Base-by-base conservation (phyloP, 208 protist genomes). In the Leishmania mexicana region DNA sequence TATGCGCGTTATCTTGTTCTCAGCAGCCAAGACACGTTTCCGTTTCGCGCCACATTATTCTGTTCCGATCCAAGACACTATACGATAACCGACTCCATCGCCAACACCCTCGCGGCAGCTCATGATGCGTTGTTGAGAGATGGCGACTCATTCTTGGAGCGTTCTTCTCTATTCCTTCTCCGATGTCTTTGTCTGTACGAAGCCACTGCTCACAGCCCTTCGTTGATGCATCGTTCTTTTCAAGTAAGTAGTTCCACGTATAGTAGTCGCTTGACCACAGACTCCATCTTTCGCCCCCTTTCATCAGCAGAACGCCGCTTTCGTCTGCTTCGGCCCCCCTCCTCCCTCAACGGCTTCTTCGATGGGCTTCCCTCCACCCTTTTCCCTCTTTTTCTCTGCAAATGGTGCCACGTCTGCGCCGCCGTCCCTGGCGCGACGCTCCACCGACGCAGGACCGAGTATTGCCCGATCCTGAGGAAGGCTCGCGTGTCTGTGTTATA, bases 241-340 rank as follows among this genome's bases (percentile, higher is more conserved):
- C 21, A 73, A 28, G 68, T 53, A 53, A 73, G 2, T 51, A 47
- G 68, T 17, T 51, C 68, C 68, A 45, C 68, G 24, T 53, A 49
- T 73, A 47, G 7, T 31, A 10, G 40, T 73, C 68, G 38, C 68
- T 51, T 47, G 42, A 51, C 19, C 42, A 73, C 68, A 47, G 68
- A 24, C 2, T 42, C 42, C 21, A 10, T 53, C 38, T 31, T 51
- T 73, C 21, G 10, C 21, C 42, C 42, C 21, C 19, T 51, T 19
- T 49, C 42, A n/a, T 17, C 68, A 19, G 38, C 68, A 73, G 68
- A 73, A 35, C 38, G 53, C 53, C 68, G 68, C 40, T 73, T 73
- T 73, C 68, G 19, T 49, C 68, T 51, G 68, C 38, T 24, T 73
- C 28, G 68, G 42, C 60, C 60, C n/a, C 57, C 57, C 57, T 21